phyloP scores from a whole-genome alignment of 2,329 filamentous ascomycete species.

The Ophiosphaerella narmari region DNA sequence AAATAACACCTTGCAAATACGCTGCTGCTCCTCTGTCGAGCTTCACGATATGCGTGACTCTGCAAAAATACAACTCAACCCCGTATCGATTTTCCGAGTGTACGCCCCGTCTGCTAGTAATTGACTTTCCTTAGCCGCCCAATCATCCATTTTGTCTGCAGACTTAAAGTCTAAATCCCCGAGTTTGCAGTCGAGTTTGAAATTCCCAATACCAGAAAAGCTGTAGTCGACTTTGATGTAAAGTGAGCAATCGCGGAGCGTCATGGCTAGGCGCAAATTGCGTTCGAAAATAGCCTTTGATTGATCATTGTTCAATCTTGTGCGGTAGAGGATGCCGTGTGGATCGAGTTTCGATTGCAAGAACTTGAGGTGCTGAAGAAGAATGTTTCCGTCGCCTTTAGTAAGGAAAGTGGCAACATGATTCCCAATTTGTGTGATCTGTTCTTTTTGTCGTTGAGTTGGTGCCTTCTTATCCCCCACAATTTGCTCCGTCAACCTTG shows the following conservation, averaged over 20 bases:
- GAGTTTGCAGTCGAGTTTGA: slow-evolving; percentile 47
- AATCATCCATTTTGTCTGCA: slow-evolving; percentile 47
- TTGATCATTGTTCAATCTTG: neutral
- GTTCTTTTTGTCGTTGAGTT: neutral
- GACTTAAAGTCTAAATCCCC: slow-evolving; percentile 55
- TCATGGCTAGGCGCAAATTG: slow-evolving; percentile 49
- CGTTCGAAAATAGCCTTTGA: slow-evolving; percentile 10
- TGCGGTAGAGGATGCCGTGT: slow-evolving; percentile 29
- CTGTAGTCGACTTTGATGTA: slow-evolving; percentile 42
- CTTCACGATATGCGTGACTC: neutral
- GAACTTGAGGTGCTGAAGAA: slow-evolving; percentile 45
- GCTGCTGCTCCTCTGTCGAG: no score
- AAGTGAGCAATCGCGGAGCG: slow-evolving; percentile 53
- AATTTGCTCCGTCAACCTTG: slow-evolving; percentile 16
- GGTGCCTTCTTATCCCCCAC: neutral
- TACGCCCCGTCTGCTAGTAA: slow-evolving; percentile 51
- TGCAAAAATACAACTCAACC: neutral
- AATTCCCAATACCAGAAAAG: neutral
- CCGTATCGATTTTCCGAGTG: slow-evolving; percentile 5
- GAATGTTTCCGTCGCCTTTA: slow-evolving; percentile 35
- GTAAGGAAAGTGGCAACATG: slow-evolving; percentile 31
- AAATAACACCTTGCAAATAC: no score
- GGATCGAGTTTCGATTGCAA: slow-evolving; percentile 48
- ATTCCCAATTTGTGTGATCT: slow-evolving; percentile 8
- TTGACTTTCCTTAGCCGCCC: slow-evolving; percentile 47